Evolutionary conservation across 306 rosid genomes (phyloP).

Genomic region (Vachellia pachyceras): DNA sequence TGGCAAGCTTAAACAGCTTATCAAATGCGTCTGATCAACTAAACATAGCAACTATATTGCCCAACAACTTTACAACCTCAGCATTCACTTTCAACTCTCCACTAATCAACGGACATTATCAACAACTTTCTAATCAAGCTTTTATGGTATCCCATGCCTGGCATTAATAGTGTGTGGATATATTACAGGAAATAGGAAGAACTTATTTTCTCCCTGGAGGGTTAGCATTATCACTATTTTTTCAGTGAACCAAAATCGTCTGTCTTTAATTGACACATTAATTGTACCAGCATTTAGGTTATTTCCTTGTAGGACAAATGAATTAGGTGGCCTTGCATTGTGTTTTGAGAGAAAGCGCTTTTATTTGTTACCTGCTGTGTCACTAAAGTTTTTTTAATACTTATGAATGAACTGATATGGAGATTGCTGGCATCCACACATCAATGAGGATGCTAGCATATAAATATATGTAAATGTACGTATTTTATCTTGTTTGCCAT

Average conservation of each 20-base stretch:
- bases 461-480: background rate
- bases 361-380: background rate
- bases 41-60: slow-evolving; percentile 98
- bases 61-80: slow-evolving; percentile 95
- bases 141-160: slow-evolving; percentile 88
- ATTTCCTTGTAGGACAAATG: background rate
- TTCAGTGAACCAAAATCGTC: background rate
- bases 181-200: background rate
- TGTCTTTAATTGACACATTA: background rate
- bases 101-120: slow-evolving; percentile 98
- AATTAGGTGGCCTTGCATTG: background rate
- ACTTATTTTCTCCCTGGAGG: background rate
- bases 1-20: slow-evolving; percentile 95
- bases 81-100: slow-evolving; percentile 95
- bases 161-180: slow-evolving; percentile 58
- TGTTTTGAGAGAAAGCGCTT: background rate
- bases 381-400: background rate
- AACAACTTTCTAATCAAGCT: slow-evolving; percentile 91
- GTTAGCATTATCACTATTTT: background rate
- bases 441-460: background rate
- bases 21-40: slow-evolving; percentile 93
- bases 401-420: background rate
- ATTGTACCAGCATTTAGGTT: background rate
- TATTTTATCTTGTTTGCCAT: slow-evolving; percentile 28
- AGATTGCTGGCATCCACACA: background rate